Conservation (phyloP, 106 monocot genomes). For the Amphibolis antarctica region DNA sequence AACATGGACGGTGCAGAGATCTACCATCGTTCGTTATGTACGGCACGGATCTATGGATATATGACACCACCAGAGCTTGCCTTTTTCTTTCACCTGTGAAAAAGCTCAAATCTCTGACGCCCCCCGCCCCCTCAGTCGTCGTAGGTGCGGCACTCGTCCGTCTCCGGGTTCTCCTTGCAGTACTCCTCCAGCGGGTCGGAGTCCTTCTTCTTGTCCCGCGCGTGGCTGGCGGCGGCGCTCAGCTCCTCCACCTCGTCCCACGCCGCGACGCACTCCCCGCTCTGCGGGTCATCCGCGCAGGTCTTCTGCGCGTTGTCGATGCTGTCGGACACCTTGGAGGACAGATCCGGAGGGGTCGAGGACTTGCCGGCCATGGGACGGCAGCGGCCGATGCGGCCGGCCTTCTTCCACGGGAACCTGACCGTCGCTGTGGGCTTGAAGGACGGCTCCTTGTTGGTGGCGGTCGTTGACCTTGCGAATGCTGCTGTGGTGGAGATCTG, state of each 20-base stretch:
- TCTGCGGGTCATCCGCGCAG: slow-evolving; percentile 43
- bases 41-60: no score
- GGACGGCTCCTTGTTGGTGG: slow-evolving; percentile 7
- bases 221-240: slow-evolving; percentile 91
- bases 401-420: not conserved
- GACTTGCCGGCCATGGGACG: slow-evolving; percentile 20
- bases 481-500: slow-evolving; percentile 27
- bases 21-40: no score
- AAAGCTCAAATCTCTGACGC: no score
- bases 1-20: no score
- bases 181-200: slow-evolving; percentile 78
- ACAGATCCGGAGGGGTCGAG: slow-evolving; percentile 51
- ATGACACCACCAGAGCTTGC: no score
- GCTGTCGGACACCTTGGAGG: slow-evolving; percentile 67
- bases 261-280: slow-evolving; percentile 81
- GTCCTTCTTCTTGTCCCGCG: slow-evolving; percentile 59
- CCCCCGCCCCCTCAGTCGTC: slow-evolving; percentile 48
- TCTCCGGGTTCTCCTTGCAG: slow-evolving; percentile 95
- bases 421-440: not conserved
- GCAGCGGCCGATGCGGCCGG: slow-evolving; percentile 2
- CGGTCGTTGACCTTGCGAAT: not conserved
- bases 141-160: slow-evolving; percentile 93
- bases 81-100: no score
- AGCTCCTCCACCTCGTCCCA: slow-evolving; percentile 99
- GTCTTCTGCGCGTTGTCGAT: slow-evolving; percentile 66